Base-by-base conservation (phyloP, 441 rosid genomes). In the Geranium incanum region DNA sequence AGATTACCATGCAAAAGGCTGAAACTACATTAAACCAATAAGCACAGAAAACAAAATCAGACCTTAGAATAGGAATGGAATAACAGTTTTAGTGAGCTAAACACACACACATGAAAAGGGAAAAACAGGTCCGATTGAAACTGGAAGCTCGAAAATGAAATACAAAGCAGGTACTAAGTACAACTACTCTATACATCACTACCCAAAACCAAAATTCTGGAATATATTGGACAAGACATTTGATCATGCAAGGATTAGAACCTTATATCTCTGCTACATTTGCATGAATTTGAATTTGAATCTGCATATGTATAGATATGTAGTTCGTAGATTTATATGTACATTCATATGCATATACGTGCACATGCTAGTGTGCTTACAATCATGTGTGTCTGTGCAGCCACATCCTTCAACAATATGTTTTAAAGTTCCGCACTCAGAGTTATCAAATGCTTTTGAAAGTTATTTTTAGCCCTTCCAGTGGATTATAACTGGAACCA, bases 21-120 rank as follows among this genome's bases (percentile, higher is more conserved):
- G 18, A 36, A 36, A 64, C 21, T 13, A 36, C 48, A 43, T 12
- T n/a, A 68, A 39, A 73, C 45, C 59, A 57, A n/a, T 28, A 57
- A 68, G 67, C 5, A 41, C 3, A 57, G 5, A 57, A 5, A 48
- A 41, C 43, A 7, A 55, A 43, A 68, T 15, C 71, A 59, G 18
- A 70, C 38, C 70, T 68, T 33, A 36, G 36, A 48, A 45, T 37
- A 57, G 68, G 48, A 45, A 59, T 18, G 28, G 65, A 65, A 36
- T 7, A n/a, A 36, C 15, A 15, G 7, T 66, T 66, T 43, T 37
- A 13, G 28, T 66, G 50, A 66, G 38, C 50, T 66, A 36, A 37
- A 66, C 37, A 38, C 19, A 65, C 67, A 57, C 64, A 18, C 13
- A 18, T 15, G 13, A 59, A 59, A 6, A 28, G 5, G 33, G 19